Percentiles rank a stretch among this genome's conserved stretches.
Conservation (phyloP, 2,329 filamentous ascomycete genomes). For the Phaeosphaeriaceae sp. region DNA sequence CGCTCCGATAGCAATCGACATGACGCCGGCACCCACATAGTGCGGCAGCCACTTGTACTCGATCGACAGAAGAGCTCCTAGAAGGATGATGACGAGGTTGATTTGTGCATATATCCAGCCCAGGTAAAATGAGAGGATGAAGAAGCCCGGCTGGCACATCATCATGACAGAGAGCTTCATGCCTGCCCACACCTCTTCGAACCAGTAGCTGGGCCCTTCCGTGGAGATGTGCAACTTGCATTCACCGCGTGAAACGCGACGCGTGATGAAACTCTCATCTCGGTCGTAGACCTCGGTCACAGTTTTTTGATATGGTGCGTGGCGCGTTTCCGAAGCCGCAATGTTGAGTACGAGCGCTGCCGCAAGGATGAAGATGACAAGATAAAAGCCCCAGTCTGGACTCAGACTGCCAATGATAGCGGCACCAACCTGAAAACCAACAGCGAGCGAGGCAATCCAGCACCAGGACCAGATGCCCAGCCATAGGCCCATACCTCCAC, state of each 20-base stretch:
- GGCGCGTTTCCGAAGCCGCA: slow-evolving; percentile 74
- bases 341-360: slow-evolving; percentile 74
- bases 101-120: slow-evolving; percentile 82
- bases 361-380: slow-evolving; percentile 73
- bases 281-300: slow-evolving; percentile 65
- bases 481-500: slow-evolving; percentile 83
- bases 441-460: slow-evolving; percentile 73
- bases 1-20: slow-evolving; percentile 72
- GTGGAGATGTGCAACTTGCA: slow-evolving; percentile 78
- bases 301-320: slow-evolving; percentile 72
- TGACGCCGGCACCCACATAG: slow-evolving; percentile 71
- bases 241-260: slow-evolving; percentile 73
- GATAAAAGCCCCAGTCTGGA: slow-evolving; percentile 79
- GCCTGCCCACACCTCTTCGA: slow-evolving; percentile 77
- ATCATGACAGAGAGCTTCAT: slow-evolving; percentile 72
- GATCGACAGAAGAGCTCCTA: slow-evolving; percentile 75
- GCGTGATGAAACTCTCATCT: slow-evolving; percentile 57
- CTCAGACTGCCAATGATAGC: slow-evolving; percentile 69
- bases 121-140: slow-evolving; percentile 75
- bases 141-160: slow-evolving; percentile 76
- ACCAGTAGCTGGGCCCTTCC: slow-evolving; percentile 78
- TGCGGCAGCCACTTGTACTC: slow-evolving; percentile 71
- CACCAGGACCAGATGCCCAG: slow-evolving; percentile 72
- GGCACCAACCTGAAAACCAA: slow-evolving; percentile 77
- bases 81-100: slow-evolving; percentile 73